Base-by-base conservation (phyloP, 2,329 filamentous ascomycete species). In the Hymenoscyphus albidus region DNA sequence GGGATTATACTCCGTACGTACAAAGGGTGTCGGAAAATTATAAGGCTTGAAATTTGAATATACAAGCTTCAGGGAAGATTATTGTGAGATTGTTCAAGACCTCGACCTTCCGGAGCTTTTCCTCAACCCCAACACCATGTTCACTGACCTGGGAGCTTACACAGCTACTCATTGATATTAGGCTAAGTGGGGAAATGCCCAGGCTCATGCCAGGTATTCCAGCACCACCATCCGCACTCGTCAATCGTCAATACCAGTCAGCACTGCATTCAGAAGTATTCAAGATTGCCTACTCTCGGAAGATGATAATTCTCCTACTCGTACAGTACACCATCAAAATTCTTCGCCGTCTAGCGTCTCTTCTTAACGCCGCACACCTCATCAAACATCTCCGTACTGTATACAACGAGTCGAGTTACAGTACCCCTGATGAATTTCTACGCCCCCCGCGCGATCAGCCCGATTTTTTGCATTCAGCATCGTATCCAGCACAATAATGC, bases 331-430 rank as follows among this genome's bases (percentile, higher is more conserved):
- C 18, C 48, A 54, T 54, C n/a, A 54, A 54, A 31, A 22, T 54
- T 27, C 48, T 54, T 54, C 48, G 18, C 48, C 48, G 31, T 54
- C 44, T n/a, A 51, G 22, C 18, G 48, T 18, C 48, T 10, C 48
- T 54, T 54, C 48, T 27, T 54, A 27, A 54, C 48, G 48, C 48
- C 18, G 48, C 48, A 54, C 48, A 54, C 48, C 48, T 54, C 48
- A 54, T 54, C 48, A 54, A 54, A 54, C n/a, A 13, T 54, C 9
- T 22, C 48, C 22, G 18, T 12, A 27, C 27, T 27, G 27, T 27
- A 27, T 27, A 27, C 12, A 54, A 13, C 48, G 18, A 54, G 22
- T 54, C 27, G 27, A 27, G 27, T 27, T 27, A 27, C 27, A 27
- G 27, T 54, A 27, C 48, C 48, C 48, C 48, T 27, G 48, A 27